A percentile compares a stretch with the other conserved stretches of the same genome.
phyloP scores from a whole-genome alignment of 768 basidiomycete genomes.

The Leccinum broughii region DNA sequence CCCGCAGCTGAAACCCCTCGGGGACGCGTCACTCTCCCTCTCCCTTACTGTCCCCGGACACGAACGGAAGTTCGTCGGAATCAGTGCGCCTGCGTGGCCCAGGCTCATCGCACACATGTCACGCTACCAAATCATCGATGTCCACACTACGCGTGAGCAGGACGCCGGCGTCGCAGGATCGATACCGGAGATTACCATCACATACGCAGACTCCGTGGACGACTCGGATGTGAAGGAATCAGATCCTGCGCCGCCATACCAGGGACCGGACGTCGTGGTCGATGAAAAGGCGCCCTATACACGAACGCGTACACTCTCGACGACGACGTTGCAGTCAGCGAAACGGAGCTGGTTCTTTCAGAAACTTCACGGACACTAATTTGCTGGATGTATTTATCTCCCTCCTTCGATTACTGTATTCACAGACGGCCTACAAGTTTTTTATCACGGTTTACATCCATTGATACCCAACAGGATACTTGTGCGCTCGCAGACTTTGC shows the following conservation, averaged over 20 bases:
- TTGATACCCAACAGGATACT: background rate
- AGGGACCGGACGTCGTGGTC: background rate
- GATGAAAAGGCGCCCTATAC: conserved; percentile 18
- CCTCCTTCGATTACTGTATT: background rate
- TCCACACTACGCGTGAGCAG: conserved; percentile 27
- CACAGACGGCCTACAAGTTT: background rate
- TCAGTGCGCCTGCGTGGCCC: conserved; percentile 54
- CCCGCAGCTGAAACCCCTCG: conserved; percentile 37
- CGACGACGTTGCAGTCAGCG: background rate
- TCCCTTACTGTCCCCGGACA: conserved; percentile 38
- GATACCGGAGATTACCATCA: conserved; percentile 34
- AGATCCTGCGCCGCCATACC: conserved; percentile 43
- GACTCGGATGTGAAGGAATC: conserved; percentile 4
- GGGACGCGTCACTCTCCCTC: conserved; percentile 47
- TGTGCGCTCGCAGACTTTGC: background rate
- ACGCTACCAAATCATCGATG: conserved; percentile 50
- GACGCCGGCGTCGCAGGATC: background rate
- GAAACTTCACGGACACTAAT: conserved; percentile 8
- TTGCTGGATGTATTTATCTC: background rate
- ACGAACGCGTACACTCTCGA: background rate
- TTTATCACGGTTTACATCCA: background rate
- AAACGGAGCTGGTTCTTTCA: conserved; percentile 21
- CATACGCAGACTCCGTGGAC: conserved; percentile 17
- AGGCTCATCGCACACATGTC: conserved; percentile 40
- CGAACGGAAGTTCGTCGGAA: conserved; percentile 41